Base-by-base conservation (phyloP, 1,284 basidiomycete genomes). In the Ustilago esculenta region DNA sequence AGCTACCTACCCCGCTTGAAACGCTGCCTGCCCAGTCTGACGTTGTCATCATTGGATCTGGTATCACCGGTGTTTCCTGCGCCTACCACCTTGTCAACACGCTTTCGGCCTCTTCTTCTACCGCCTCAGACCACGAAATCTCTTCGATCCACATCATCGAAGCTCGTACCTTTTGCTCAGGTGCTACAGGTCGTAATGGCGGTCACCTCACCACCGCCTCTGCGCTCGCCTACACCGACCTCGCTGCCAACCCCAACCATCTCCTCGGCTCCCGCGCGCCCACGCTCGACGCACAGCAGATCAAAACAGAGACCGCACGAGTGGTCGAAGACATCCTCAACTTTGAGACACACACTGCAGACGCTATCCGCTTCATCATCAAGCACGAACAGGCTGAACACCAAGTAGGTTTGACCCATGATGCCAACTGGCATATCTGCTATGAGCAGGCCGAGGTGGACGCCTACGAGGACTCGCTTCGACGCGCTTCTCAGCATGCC, bases 181-280 rank as follows among this genome's bases (percentile, higher is more conserved):
- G 75, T 15, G 72, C 75, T 0, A 76, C 75, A 1, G 75, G 66
- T 2, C 47, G 75, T 2, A 76, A 76, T n/a, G 75, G 75, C 1
- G 75, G 75, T 10, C 75, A 75, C 24, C 42, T 75, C n/a, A 73
- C 75, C 15, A 59, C 72, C 11, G 52, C 44, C 25, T 75, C 75
- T 15, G 75, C 72, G 4, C 49, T 76, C 0, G 37, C 64, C 3
- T 76, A 70, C 34, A 21, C 32, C 5, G 75, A 74, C 17, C 42
- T 76, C 10, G 58, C 66, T 33, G 41, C 57, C 5, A 66, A 71
- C 32, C 72, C 65, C 0, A 42, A 29, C 21, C 73, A 70, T 35
- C 56, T 74, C 7, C 50, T 66, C 3, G 37, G 44, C 8, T 3
- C 36, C 10, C 11, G 12, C 21, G 10, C 11, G 0, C 8, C 27